Conservation (phyloP, 2,329 filamentous ascomycete genomes). For the Penicillium palitans region DNA sequence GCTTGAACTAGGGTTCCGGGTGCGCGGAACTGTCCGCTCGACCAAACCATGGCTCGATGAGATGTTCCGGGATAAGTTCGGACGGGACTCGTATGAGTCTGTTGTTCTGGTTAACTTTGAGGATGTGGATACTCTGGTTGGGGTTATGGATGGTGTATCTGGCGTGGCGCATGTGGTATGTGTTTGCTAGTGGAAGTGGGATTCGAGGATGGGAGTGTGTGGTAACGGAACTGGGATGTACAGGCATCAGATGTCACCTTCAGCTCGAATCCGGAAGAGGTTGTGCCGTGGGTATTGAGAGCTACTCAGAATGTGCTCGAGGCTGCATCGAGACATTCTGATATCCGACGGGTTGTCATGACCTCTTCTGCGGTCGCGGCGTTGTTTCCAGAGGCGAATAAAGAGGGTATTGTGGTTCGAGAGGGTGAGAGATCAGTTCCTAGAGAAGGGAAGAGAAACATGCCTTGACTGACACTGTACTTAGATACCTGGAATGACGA, state of each 20-base stretch:
- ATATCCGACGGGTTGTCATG: constrained; percentile 20
- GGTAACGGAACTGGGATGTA: not conserved
- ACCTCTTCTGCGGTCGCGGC: constrained; percentile 22
- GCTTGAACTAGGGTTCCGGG: constrained; percentile 43
- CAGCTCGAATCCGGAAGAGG: constrained; percentile 12
- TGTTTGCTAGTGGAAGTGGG: not conserved
- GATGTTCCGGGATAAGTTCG: constrained; percentile 26
- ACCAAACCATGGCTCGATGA: constrained; percentile 36
- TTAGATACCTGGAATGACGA: constrained; percentile 21
- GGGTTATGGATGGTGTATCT: constrained; percentile 28
- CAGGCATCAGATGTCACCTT: constrained; percentile 15
- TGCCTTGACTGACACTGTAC: not conserved
- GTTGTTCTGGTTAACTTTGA: constrained; percentile 18
- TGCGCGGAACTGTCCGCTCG: constrained; percentile 47
- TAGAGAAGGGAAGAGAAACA: not conserved
- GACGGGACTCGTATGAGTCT: constrained; percentile 27
- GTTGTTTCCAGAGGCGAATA: constrained; percentile 1
- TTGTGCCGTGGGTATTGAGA: constrained; percentile 10
- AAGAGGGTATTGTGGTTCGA: constrained; percentile 8
- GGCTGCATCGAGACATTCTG: constrained; percentile 6
- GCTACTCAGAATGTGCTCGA: constrained; percentile 17
- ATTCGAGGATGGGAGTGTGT: not conserved
- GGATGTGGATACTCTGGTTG: not conserved
- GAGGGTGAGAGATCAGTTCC: constrained; percentile 12
- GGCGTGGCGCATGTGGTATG: constrained; percentile 13